Evolutionary conservation across 176 grass and related monocot species (phyloP), one percentile per base, ranked within the genome.

Genomic region (Hsuehochloa calcarea): DNA sequence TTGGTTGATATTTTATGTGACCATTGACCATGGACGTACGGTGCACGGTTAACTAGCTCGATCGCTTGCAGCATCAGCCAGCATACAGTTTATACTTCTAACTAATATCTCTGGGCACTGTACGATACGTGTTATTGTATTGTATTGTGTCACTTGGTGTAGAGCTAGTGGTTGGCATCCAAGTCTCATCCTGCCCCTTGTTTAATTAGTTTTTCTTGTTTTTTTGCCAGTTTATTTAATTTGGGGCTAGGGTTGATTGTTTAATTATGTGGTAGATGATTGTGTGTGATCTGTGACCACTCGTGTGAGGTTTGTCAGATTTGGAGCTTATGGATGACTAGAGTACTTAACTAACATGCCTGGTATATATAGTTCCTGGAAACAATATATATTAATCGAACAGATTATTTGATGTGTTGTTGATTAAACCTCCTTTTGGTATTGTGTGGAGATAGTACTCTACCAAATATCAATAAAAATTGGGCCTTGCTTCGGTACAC

Each of bases 251-350:
- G 20, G 22, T 35, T 64, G 25, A 37, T n/a, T 59, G 43, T 64
- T 23, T n/a, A n/a, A n/a, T n/a, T 64, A 72, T 47, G 12, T 15
- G 38, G 17, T n/a, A 43, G 38, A 45, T 72, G 38, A 4, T 8
- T 15, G 10, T 59, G 64, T 35, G 50, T n/a, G 39, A 78, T 70
- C 17, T 85, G 9, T 9, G 65, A 39, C 52, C 84, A 79, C 54
- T 86, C 84, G 65, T 79, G 65, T 39, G 52, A n/a, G 38, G 65
- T 29, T 71, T 78, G 74, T 70, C 59, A 62, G 59, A 27, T 62
- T 27, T 60, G 23, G 58, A 39, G 31, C 31, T 34, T 1, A 34
- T 3, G 31, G 31, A 34, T 3, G 13, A 35, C 40, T 26, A 17
- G 50, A 5, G 5, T n/a, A 16, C 45, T 52, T 54, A 23, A 26